These are phyloP conservation scores for Rhizopus delemar DNA, from an alignment of 371 early-diverging fungal genomes.

Conservation along the genomic window DNA sequence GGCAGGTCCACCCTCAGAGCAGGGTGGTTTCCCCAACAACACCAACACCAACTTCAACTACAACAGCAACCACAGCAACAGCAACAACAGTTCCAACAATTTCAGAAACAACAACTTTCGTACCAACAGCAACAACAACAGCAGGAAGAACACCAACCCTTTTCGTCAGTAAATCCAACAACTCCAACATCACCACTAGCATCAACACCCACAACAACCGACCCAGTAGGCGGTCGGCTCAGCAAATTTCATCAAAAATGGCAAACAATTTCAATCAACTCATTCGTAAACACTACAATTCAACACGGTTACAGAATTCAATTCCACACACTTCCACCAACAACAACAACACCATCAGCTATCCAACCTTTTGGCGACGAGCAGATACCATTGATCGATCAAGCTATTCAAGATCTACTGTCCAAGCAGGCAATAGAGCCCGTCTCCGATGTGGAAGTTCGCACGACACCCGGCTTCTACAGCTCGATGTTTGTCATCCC, in stretches of 20 bases:
- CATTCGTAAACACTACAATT: constrained; percentile 6
- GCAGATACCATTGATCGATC: constrained; percentile 2
- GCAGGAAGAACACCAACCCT: constrained; percentile 5
- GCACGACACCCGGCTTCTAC: constrained; percentile 28
- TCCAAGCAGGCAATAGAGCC: constrained; percentile 17
- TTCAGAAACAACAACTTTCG: too few relatives aligned
- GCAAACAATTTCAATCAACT: constrained; percentile 6
- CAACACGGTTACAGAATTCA: constrained; percentile 8
- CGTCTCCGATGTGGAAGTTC: neutral
- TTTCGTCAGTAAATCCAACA: too few relatives aligned
- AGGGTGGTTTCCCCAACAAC: constrained; percentile 20
- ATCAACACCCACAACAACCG: too few relatives aligned
- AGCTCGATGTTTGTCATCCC: constrained; percentile 25
- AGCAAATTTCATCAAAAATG: constrained; percentile 7
- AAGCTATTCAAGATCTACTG: constrained; percentile 3
- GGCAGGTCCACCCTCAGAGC: constrained; percentile 22
- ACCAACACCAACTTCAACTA: neutral
- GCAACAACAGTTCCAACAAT: too few relatives aligned
- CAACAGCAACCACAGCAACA: constrained; percentile 14
- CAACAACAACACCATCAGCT: neutral
- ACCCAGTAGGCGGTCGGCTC: constrained; percentile 17
- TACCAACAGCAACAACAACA: too few relatives aligned
- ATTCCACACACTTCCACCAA: neutral
- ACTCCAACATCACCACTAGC: too few relatives aligned
- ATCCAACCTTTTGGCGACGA: neutral